Evolutionary conservation across 164 flowering plant genomes (phyloP).

Genomic region (Stephania cephalantha): DNA sequence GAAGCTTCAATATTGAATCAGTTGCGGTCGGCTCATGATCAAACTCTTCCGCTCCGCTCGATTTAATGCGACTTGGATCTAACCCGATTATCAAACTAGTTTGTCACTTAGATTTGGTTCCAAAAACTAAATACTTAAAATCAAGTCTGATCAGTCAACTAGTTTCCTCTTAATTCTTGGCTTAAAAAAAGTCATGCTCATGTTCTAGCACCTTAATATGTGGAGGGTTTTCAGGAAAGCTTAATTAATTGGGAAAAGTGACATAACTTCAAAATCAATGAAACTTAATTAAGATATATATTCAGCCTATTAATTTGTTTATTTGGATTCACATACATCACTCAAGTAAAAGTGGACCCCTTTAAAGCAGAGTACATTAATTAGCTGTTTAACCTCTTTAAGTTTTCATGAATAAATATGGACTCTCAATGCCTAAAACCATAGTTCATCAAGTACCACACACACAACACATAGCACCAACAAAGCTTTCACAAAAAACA

Average conservation of each 20-base stretch:
- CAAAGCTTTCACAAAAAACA: not conserved
- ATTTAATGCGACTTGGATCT: not conserved
- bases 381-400: not conserved
- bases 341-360: not conserved
- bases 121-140: not conserved
- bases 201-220: not conserved
- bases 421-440: not conserved
- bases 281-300: not conserved
- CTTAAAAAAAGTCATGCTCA: not conserved
- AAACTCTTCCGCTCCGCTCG: not conserved
- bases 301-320: not conserved
- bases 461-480: not conserved
- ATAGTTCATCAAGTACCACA: not conserved
- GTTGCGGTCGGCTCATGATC: too few relatives aligned
- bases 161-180: not conserved
- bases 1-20: too few relatives aligned
- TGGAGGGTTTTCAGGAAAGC: not conserved
- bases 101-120: not conserved
- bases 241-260: not conserved
- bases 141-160: not conserved
- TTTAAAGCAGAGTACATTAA: constrained; percentile 4
- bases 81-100: not conserved
- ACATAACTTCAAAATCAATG: not conserved
- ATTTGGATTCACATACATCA: not conserved
- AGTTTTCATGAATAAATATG: not conserved